Evolutionary conservation across 2,329 filamentous ascomycete species (phyloP), one percentile per base, ranked within the genome.

Genomic region (Diaporthe eres): DNA sequence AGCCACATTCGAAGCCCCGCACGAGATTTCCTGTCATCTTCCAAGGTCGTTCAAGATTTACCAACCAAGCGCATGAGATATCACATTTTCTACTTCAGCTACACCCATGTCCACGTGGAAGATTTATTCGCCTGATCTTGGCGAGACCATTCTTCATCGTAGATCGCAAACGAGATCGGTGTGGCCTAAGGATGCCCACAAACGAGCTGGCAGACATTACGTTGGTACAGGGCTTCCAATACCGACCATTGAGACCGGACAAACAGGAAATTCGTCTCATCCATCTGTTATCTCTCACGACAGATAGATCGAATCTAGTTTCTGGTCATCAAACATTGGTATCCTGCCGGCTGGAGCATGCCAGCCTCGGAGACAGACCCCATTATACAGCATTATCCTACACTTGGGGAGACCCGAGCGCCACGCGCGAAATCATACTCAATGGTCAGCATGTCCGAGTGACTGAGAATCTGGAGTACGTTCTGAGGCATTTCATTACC

Each of bases 361-460:
- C 25, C 42, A 31, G 37, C 42, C 63, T 71, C 19, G 15, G 6
- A 8, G 47, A 71, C 49, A 39, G 15, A 22, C 67, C 67, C n/a
- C 31, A 34, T 28, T 71, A 55, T 8, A 57, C 19, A 37, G 67
- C 67, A 13, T 44, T 71, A n/a, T 71, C 67, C 28, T 71, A 71
- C 49, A 42, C 51, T 31, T 71, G 67, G 67, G 67, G 67, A 37
- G 67, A 71, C 37, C 49, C 31, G 13, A 57, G 34, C 49, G n/a
- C 22, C 67, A 71, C 47, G 25, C 19, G 25, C 17, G 67, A 55
- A 1, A 71, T 71, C 17, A 34, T 44, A 10, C 15, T 71, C 34
- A 15, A 71, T 39, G 67, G n/a, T 7, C 67, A 71, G 8, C 28
- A 31, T 12, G 47, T 71, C 49, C 49, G 8, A 1, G 67, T 71